Evolutionary conservation across 257 asterid species (phyloP), one percentile per base, ranked within the genome.

Genomic region (Cinchona pubescens): DNA sequence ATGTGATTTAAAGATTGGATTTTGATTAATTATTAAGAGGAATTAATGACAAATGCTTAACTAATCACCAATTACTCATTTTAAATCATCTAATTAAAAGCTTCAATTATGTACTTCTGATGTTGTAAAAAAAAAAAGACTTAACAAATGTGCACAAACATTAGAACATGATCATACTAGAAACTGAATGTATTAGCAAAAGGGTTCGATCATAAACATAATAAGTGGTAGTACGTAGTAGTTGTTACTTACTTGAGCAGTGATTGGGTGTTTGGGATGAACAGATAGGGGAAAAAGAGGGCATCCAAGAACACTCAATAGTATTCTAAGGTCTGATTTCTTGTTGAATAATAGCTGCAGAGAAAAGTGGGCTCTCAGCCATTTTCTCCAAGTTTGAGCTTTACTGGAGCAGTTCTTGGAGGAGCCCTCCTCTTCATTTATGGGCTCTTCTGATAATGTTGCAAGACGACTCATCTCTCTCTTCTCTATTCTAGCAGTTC

Each of bases 231-330:
- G n/a, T n/a, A n/a, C n/a, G n/a, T n/a, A n/a, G n/a, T n/a, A n/a
- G n/a, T n/a, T n/a, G n/a, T n/a, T 40, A 75, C 90, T 88, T 77
- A 89, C 97, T 78, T 88, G n/a, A n/a, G n/a, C 79, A 75, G 88
- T 62, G 74, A 79, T 72, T 80, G 87, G 82, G 51, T 55, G 76
- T 32, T 75, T 75, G 64, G 88, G 86, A 71, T 77, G 66, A 56
- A 81, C 74, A 37, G 93, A 76, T 38, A 89, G 75, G 43, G 97
- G 96, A 60, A 89, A 91, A 58, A 91, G 97, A 16, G 97, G 97
- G 87, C 97, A 91, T 42, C 87, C 97, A 21, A 91, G 86, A 82
- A 91, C 97, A 42, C 93, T 88, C 7, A 88, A 74, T 21, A 91
- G 93, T 66, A 88, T 79, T 81, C 81, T 91, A 85, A 88, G 86